Evolutionary conservation across 208 protist species (phyloP).

Genomic region (Acanthamoeba polyphaga): DNA sequence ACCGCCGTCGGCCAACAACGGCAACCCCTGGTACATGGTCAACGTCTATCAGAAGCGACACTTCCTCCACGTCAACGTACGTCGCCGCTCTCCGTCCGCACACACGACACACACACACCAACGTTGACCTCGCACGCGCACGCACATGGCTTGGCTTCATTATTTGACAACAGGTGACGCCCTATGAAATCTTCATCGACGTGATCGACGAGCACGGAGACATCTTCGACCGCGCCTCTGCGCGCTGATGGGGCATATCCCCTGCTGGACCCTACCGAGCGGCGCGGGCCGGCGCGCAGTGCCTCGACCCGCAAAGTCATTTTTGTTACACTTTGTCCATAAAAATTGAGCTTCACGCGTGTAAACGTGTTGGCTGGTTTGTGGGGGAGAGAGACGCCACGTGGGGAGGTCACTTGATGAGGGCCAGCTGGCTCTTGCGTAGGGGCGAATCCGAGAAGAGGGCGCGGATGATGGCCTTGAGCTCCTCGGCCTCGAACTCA

Average conservation of each 20-base stretch:
- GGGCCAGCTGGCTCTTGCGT: conserved; percentile 41
- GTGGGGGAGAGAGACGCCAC: no score
- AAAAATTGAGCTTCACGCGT: neutral
- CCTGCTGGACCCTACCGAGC: neutral
- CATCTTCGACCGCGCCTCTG: neutral
- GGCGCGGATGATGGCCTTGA: conserved; percentile 51
- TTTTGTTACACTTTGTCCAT: no score
- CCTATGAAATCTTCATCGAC: conserved; percentile 34
- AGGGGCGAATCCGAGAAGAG: conserved; percentile 69
- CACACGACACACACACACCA: no score
- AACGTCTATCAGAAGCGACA: conserved; percentile 48
- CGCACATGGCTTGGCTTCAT: no score
- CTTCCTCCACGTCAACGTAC: conserved; percentile 41
- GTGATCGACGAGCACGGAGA: conserved; percentile 40
- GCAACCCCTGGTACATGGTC: conserved; percentile 64
- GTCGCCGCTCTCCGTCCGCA: neutral
- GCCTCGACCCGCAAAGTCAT: no score
- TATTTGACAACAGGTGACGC: neutral
- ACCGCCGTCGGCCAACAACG: conserved; percentile 19
- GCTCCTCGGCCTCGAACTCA: conserved; percentile 36
- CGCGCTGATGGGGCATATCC: neutral
- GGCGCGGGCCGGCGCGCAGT: no score
- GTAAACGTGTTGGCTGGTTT: neutral
- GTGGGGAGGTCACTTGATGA: neutral
- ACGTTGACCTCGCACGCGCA: neutral